Evolutionary conservation across 129 eudicot species (phyloP).

Genomic region (Saposhnikovia divaricata): DNA sequence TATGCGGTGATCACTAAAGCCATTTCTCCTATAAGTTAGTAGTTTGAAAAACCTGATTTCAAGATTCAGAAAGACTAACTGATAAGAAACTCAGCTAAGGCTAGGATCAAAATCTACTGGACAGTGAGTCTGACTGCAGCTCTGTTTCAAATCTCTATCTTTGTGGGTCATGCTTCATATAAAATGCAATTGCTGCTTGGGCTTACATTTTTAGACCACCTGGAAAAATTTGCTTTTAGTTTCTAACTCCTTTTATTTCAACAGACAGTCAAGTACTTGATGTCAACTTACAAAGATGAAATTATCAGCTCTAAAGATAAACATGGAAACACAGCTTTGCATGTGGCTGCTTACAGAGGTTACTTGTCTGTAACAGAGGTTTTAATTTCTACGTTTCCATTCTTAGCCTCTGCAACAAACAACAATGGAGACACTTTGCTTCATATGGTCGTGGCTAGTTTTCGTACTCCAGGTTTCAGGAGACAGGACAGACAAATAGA

Average conservation of each 20-base stretch:
- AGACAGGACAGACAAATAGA: conserved; percentile 66
- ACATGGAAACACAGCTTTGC: conserved; percentile 75
- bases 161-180: not conserved
- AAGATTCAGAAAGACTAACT: not conserved
- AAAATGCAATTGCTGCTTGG: not conserved
- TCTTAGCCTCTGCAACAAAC: conserved; percentile 37
- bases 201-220: not conserved
- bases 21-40: not conserved
- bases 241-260: not conserved
- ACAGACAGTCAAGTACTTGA: conserved; percentile 64
- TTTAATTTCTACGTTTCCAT: conserved; percentile 41
- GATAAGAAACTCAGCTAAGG: not conserved
- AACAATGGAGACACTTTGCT: conserved; percentile 70
- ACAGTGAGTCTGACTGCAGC: not conserved
- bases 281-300: conserved; percentile 31
- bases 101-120: not conserved
- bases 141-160: not conserved
- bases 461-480: conserved; percentile 61
- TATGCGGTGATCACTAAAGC: not conserved
- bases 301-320: conserved; percentile 35
- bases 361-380: conserved; percentile 40
- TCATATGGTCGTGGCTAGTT: conserved; percentile 81
- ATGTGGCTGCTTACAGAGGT: conserved; percentile 77
- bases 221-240: not conserved
- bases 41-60: not conserved